These are phyloP conservation scores for Davidsoniella eucalypti DNA, from an alignment of 2,329 filamentous ascomycete species.

Conservation along the genomic window DNA sequence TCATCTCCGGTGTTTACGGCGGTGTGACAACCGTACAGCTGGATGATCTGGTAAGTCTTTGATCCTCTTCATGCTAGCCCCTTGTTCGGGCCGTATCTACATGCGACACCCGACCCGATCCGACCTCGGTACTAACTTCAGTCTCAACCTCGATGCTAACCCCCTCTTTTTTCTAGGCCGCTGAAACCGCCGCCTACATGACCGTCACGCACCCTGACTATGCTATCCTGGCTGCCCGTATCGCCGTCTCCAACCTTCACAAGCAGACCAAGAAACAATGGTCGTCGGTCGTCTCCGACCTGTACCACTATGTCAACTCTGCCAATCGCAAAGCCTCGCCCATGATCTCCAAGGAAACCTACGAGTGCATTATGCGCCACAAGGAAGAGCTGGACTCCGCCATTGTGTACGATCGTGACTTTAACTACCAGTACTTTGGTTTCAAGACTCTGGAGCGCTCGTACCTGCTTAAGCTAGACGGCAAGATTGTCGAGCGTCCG, in stretches of 20 bases:
- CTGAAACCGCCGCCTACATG: conserved; percentile 99
- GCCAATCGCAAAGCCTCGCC: conserved; percentile 71
- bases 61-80: neutral
- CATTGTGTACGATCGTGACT: conserved; percentile 97
- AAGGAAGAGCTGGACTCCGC: conserved; percentile 95
- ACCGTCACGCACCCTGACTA: conserved; percentile 98
- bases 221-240: conserved; percentile 92
- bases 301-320: conserved; percentile 92
- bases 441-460: conserved; percentile 99
- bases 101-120: neutral
- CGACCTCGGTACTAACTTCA: neutral
- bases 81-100: neutral
- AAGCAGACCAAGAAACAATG: conserved; percentile 99
- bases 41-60: conserved; percentile 73
- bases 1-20: conserved; percentile 97
- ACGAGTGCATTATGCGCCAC: conserved; percentile 88
- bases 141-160: conserved; percentile 13
- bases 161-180: conserved; percentile 45
- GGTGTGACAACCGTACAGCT: conserved; percentile 93
- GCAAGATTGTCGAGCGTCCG: conserved; percentile 90
- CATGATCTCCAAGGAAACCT: conserved; percentile 87
- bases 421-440: conserved; percentile 99
- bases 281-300: conserved; percentile 82
- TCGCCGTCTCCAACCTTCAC: conserved; percentile 97
- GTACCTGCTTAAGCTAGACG: conserved; percentile 87